These are phyloP conservation scores for Rozella allomycis DNA, from an alignment of 371 early-diverging fungal genomes.

Conservation along the genomic window DNA sequence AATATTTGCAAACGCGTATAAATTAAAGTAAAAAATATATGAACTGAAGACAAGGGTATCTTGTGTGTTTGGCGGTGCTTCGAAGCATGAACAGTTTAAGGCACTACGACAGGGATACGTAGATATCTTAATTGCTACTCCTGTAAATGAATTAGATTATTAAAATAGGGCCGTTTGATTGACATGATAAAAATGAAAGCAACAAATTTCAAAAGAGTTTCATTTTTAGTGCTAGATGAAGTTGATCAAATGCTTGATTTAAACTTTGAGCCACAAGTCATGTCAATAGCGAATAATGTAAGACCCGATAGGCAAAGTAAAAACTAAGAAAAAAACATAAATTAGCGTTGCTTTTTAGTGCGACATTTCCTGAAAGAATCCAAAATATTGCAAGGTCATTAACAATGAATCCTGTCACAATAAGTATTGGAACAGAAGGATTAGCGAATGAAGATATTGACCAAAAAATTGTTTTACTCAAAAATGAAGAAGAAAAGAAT, in stretches of 20 bases:
- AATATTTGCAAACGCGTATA: constrained; percentile 47
- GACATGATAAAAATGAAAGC: constrained; percentile 33
- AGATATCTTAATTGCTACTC: constrained; percentile 79
- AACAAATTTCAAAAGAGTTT: constrained; percentile 11
- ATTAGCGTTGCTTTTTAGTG: constrained; percentile 34
- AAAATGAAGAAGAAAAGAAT: constrained; percentile 27
- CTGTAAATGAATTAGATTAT: too few relatives aligned
- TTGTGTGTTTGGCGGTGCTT: constrained; percentile 78
- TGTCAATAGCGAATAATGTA: constrained; percentile 20
- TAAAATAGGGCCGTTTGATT: constrained; percentile 36
- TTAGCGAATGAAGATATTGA: constrained; percentile 1
- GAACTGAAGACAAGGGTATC: constrained; percentile 24
- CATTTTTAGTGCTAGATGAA: constrained; percentile 42
- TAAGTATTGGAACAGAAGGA: constrained; percentile 14
- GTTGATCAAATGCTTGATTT: constrained; percentile 30
- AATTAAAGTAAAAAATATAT: neutral
- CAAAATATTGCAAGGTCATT: constrained; percentile 15
- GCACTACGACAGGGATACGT: constrained; percentile 52
- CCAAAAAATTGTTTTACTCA: neutral
- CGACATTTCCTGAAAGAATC: constrained; percentile 24
- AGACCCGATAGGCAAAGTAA: constrained; percentile 54
- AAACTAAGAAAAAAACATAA: too few relatives aligned
- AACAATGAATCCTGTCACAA: constrained; percentile 13
- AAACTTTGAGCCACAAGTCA: constrained; percentile 12
- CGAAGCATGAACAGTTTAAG: constrained; percentile 67